A percentile compares a stretch with the other conserved stretches of the same genome.
Evolutionary conservation across 352 stramenopile species (phyloP).

Genomic region (Globisporangium mamillatum): DNA sequence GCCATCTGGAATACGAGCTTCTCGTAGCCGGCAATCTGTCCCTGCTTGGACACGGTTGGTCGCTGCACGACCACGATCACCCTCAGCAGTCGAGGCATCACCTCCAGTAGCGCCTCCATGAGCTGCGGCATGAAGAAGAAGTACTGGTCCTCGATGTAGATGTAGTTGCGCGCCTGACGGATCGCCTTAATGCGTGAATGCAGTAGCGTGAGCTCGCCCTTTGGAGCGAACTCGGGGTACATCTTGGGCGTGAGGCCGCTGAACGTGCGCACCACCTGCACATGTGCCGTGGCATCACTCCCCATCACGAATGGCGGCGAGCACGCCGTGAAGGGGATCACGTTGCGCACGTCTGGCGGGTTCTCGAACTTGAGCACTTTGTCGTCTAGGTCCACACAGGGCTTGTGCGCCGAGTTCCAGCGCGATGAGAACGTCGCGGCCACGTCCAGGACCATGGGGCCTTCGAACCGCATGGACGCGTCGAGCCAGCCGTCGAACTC

Average conservation of each 20-base stretch:
- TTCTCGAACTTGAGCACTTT: conserved; percentile 49
- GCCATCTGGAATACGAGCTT: conserved; percentile 71
- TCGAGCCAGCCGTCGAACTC: conserved; percentile 62
- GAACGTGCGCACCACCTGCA: conserved; percentile 61
- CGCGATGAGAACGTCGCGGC: conserved; percentile 59
- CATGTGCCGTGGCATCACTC: conserved; percentile 13
- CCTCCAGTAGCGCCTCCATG: conserved; percentile 37
- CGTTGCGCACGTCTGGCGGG: conserved; percentile 23
- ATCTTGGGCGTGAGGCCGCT: conserved; percentile 30
- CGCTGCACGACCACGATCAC: conserved; percentile 57
- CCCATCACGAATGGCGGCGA: not conserved
- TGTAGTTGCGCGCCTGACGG: conserved; percentile 49
- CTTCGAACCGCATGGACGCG: conserved; percentile 42
- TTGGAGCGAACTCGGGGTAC: conserved; percentile 46
- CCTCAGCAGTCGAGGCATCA: conserved; percentile 40
- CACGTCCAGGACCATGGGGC: conserved; percentile 48
- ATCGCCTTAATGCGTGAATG: conserved; percentile 57
- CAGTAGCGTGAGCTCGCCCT: conserved; percentile 54
- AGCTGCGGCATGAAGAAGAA: conserved; percentile 67
- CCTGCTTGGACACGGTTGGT: conserved; percentile 26
- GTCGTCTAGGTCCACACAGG: conserved; percentile 39
- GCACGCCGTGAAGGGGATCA: not conserved
- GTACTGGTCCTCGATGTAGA: conserved; percentile 75
- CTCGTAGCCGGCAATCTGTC: conserved; percentile 45
- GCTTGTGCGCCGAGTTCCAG: conserved; percentile 47